These are phyloP conservation scores for Candida easanensis DNA, from an alignment of 805 yeast genomes.

Conservation along the genomic window DNA sequence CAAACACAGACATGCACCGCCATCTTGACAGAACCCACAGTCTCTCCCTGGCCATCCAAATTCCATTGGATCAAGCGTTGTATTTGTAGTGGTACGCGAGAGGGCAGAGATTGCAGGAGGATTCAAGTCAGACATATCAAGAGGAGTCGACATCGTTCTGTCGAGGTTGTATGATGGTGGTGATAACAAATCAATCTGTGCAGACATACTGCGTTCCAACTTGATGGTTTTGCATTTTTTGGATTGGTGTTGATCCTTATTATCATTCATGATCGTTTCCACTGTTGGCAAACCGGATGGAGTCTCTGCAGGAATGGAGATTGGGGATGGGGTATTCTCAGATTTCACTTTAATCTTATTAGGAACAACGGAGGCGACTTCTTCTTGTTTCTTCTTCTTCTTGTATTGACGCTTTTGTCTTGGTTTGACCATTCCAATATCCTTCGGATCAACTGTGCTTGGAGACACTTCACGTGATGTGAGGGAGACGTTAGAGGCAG, in stretches of 20 bases:
- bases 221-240: conserved; percentile 16
- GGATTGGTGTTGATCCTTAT: conserved; percentile 7
- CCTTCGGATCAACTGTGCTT: conserved; percentile 25
- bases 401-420: conserved; percentile 22
- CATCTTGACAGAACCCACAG: conserved; percentile 18
- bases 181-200: conserved; percentile 7
- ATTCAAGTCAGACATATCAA: background rate
- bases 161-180: conserved; percentile 1
- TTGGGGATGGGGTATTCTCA: conserved; percentile 27
- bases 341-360: no score
- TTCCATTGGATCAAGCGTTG: conserved; percentile 18
- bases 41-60: conserved; percentile 16
- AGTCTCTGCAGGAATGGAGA: conserved; percentile 9
- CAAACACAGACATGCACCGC: conserved; percentile 17
- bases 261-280: conserved; percentile 6
- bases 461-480: conserved; percentile 17
- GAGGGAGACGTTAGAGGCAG: background rate
- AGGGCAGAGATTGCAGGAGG: background rate
- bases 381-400: conserved; percentile 21
- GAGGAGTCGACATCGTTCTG: background rate
- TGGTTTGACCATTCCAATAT: conserved; percentile 20
- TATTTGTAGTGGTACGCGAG: conserved; percentile 21
- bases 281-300: conserved; percentile 15
- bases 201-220: conserved; percentile 20
- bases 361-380: background rate